A percentile compares a stretch with the other conserved stretches of the same genome.
Conservation (phyloP, 1,284 basidiomycete species). For the Moesziomyces aphidis region DNA sequence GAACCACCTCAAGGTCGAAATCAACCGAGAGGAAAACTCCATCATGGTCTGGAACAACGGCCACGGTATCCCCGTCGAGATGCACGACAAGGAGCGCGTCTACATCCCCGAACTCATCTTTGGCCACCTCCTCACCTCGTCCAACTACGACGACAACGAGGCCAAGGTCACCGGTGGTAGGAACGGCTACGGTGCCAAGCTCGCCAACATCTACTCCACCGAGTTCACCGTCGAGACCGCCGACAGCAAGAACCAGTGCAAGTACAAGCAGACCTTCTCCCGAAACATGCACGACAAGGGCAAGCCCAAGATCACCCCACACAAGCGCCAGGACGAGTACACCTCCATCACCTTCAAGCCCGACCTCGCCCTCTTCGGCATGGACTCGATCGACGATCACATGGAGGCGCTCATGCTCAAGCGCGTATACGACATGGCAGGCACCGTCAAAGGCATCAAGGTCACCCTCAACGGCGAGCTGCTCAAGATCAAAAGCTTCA, state of each 20-base stretch:
- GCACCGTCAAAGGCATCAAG: constrained; percentile 92
- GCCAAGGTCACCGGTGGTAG: constrained; percentile 98
- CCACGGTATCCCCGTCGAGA: constrained; percentile 92
- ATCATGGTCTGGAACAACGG: constrained; percentile 98
- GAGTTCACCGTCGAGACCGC: constrained; percentile 98
- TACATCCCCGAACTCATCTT: constrained; percentile 99
- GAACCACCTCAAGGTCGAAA: constrained; percentile 70
- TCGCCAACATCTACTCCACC: constrained; percentile 97
- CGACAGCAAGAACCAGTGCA: constrained; percentile 85
- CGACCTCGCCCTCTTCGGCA: constrained; percentile 90
- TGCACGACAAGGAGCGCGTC: constrained; percentile 91
- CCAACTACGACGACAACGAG: constrained; percentile 98
- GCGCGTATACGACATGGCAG: constrained; percentile 97
- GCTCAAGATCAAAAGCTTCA: constrained; percentile 94
- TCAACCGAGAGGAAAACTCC: constrained; percentile 83
- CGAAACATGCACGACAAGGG: constrained; percentile 92
- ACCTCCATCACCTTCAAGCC: constrained; percentile 96
- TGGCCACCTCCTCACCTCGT: constrained; percentile 92
- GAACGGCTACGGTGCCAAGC: constrained; percentile 96
- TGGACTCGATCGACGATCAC: constrained; percentile 91
- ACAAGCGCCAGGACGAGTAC: constrained; percentile 76
- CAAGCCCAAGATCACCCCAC: constrained; percentile 86
- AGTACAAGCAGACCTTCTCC: constrained; percentile 95
- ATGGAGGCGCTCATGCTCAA: constrained; percentile 89
- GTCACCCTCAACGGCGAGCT: constrained; percentile 93